Percentiles rank a stretch among this genome's conserved stretches.
Evolutionary conservation across 2,329 filamentous ascomycete species (phyloP).

Genomic region (Lecanicillium sp.): DNA sequence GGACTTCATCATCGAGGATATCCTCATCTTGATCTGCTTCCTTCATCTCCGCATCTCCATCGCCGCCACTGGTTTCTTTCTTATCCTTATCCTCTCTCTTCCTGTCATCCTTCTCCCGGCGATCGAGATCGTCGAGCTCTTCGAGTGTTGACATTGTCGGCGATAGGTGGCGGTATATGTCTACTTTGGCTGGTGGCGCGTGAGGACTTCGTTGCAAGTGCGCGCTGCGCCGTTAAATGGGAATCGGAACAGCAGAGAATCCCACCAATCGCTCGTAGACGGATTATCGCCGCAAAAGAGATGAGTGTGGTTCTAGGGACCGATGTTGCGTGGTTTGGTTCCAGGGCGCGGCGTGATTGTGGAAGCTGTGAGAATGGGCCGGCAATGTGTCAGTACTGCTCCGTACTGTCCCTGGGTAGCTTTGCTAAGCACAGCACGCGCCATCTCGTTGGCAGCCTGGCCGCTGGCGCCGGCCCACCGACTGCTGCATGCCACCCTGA

Average conservation of each 20-base stretch:
- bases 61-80: constrained; percentile 38
- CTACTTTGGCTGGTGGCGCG: neutral
- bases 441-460: constrained; percentile 8
- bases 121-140: constrained; percentile 84
- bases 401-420: neutral
- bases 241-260: no score
- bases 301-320: no score
- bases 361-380: neutral
- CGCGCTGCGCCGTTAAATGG: no score
- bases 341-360: neutral
- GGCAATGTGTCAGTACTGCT: neutral
- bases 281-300: no score
- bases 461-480: neutral
- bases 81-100: constrained; percentile 26
- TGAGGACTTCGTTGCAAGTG: no score
- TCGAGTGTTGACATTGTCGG: constrained; percentile 77
- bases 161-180: constrained; percentile 5
- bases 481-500: no score
- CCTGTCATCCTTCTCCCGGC: constrained; percentile 68
- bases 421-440: constrained; percentile 8
- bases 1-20: constrained; percentile 85
- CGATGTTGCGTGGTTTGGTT: no score
- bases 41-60: constrained; percentile 85
- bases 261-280: no score
- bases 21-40: constrained; percentile 64